A percentile compares a stretch with the other conserved stretches of the same genome.
Evolutionary conservation across 139 green algal genomes (phyloP).

Genomic region (Pleodorina starrii): DNA sequence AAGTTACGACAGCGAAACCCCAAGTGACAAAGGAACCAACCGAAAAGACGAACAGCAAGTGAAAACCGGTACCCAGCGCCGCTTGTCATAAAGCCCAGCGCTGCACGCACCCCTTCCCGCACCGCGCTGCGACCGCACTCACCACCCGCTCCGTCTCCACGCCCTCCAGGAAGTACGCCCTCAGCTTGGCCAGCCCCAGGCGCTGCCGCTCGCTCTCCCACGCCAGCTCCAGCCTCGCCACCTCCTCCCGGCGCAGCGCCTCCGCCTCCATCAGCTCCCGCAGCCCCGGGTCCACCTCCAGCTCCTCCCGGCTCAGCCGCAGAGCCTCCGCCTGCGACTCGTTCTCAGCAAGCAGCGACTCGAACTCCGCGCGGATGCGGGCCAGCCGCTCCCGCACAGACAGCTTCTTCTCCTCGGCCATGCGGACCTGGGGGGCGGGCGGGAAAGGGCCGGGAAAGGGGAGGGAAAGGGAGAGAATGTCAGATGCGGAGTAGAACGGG

Average conservation of each 20-base stretch:
- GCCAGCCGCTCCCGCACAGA: constrained; percentile 65
- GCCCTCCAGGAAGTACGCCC: constrained; percentile 73
- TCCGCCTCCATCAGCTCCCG: constrained; percentile 57
- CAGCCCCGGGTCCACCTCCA: constrained; percentile 75
- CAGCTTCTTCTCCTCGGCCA: constrained; percentile 75
- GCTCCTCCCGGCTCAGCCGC: constrained; percentile 55
- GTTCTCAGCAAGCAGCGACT: constrained; percentile 75
- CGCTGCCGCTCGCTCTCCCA: constrained; percentile 78
- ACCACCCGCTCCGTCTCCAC: constrained; percentile 60
- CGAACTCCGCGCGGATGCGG: constrained; percentile 67
- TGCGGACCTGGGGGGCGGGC: background rate
- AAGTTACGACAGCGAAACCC: no score
- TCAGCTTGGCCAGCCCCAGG: constrained; percentile 75
- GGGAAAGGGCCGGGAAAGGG: background rate
- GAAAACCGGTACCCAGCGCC: no score
- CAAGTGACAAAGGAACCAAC: no score
- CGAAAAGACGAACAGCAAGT: no score
- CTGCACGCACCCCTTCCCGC: no score
- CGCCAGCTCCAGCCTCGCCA: constrained; percentile 70
- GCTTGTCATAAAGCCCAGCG: no score
- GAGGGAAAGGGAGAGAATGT: no score
- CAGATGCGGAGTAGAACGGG: no score
- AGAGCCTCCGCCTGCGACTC: constrained; percentile 59
- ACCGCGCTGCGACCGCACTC: no score
- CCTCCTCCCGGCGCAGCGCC: constrained; percentile 53